A percentile compares a stretch with the other conserved stretches of the same genome.
Evolutionary conservation across 139 green algal genomes (phyloP).

Genomic region (Chlamydomonas urium): DNA sequence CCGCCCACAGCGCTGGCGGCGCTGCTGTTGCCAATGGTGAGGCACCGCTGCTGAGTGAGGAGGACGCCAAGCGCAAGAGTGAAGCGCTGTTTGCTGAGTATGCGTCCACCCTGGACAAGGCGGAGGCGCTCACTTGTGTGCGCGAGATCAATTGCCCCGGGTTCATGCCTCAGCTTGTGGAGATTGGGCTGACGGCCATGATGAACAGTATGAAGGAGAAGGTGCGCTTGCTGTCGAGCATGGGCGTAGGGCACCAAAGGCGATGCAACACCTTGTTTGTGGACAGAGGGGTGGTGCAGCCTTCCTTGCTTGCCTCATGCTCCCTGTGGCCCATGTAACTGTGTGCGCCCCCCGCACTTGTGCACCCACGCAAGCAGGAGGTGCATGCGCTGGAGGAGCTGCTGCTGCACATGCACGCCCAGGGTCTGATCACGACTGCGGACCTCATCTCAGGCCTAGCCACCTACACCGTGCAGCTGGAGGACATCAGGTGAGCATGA

Average conservation of each 20-base stretch:
- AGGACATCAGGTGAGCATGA: slow-evolving; percentile 56
- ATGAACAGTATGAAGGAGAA: slow-evolving; percentile 59
- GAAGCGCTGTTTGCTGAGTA: slow-evolving; percentile 46
- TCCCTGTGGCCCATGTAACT: background rate
- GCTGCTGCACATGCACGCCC: slow-evolving; percentile 52
- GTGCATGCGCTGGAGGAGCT: slow-evolving; percentile 51
- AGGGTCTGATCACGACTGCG: slow-evolving; percentile 34
- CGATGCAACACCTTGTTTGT: no score
- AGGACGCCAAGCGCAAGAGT: slow-evolving; percentile 35
- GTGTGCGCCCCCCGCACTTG: background rate
- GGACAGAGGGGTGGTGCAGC: no score
- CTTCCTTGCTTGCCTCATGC: no score
- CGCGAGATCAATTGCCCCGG: slow-evolving; percentile 24
- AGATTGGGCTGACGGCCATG: slow-evolving; percentile 43
- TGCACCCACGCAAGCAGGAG: slow-evolving; percentile 18
- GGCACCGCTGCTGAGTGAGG: slow-evolving; percentile 5
- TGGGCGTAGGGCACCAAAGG: no score
- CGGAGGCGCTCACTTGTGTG: slow-evolving; percentile 46
- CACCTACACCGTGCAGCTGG: slow-evolving; percentile 47
- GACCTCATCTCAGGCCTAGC: slow-evolving; percentile 52
- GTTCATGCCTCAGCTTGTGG: slow-evolving; percentile 33
- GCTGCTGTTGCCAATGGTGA: background rate
- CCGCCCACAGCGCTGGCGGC: background rate
- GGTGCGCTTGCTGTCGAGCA: no score
- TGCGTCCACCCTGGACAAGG: slow-evolving; percentile 38